Conservation (phyloP, 495 filamentous ascomycete genomes). For the Thermothielavioides terrestris region DNA sequence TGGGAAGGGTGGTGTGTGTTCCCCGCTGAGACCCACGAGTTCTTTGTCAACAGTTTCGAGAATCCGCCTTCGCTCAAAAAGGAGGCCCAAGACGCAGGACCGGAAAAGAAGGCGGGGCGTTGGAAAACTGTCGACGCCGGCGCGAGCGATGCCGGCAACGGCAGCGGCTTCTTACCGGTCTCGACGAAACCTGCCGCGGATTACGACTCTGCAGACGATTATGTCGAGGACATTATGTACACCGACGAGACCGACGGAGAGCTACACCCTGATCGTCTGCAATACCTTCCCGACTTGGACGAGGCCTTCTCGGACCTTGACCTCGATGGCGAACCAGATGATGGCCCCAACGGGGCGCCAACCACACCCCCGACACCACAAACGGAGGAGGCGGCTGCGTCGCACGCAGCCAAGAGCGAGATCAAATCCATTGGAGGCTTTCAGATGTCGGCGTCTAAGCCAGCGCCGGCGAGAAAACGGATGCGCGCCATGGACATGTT, state of each 20-base stretch:
- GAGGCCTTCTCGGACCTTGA: slow-evolving; percentile 23
- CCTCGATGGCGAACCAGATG: slow-evolving; percentile 21
- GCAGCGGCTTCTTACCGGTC: slow-evolving; percentile 29
- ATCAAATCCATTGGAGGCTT: slow-evolving; percentile 17
- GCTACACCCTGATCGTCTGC: slow-evolving; percentile 9
- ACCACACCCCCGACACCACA: slow-evolving; percentile 7
- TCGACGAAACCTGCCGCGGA: slow-evolving; percentile 12
- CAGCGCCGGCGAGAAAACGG: slow-evolving; percentile 40
- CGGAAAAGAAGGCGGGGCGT: slow-evolving; percentile 48
- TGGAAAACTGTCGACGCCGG: slow-evolving; percentile 65
- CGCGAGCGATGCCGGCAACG: slow-evolving; percentile 29
- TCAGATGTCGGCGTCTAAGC: slow-evolving; percentile 21
- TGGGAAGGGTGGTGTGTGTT: slow-evolving; percentile 95
- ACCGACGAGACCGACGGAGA: slow-evolving; percentile 30
- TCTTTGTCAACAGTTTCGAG: slow-evolving; percentile 64
- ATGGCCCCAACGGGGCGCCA: slow-evolving; percentile 5
- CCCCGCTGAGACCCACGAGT: slow-evolving; percentile 60
- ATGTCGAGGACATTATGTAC: slow-evolving; percentile 24
- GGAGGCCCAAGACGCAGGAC: slow-evolving; percentile 39
- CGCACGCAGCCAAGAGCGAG: slow-evolving; percentile 16
- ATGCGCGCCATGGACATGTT: slow-evolving; percentile 94
- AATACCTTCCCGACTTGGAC: slow-evolving; percentile 19
- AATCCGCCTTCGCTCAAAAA: slow-evolving; percentile 57
- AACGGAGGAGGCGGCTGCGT: slow-evolving; percentile 16
- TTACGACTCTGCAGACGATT: slow-evolving; percentile 15